Conservation (phyloP, 106 monocot species). For the Hemerocallis citrina region DNA sequence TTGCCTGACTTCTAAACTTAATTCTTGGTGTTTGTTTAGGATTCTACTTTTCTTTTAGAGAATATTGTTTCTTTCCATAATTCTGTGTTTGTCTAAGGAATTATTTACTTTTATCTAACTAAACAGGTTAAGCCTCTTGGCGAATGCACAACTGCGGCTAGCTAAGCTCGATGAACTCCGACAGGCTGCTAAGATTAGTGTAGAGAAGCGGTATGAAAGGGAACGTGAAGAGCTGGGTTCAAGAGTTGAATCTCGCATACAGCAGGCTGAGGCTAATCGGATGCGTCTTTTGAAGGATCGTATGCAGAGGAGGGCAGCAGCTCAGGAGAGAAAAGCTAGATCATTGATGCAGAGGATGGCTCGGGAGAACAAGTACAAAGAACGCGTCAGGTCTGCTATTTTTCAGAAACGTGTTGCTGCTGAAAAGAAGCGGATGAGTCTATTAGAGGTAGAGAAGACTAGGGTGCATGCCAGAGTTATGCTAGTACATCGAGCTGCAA, state of each 20-base stretch:
- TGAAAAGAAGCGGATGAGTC: slow-evolving; percentile 71
- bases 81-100: too few relatives aligned
- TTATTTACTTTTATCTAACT: too few relatives aligned
- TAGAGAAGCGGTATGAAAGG: slow-evolving; percentile 60
- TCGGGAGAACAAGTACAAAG: slow-evolving; percentile 75
- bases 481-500: slow-evolving; percentile 55
- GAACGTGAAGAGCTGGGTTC: slow-evolving; percentile 82
- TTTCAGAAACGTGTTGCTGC: slow-evolving; percentile 77
- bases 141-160: slow-evolving; percentile 64
- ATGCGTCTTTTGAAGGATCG: slow-evolving; percentile 57
- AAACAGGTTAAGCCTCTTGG: slow-evolving; percentile 55
- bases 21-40: background rate
- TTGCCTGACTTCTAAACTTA: too few relatives aligned
- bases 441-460: slow-evolving; percentile 83
- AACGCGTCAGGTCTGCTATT: slow-evolving; percentile 59
- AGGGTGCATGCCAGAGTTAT: slow-evolving; percentile 65
- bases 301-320: slow-evolving; percentile 50
- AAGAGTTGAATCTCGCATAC: slow-evolving; percentile 72
- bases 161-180: slow-evolving; percentile 76
- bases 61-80: background rate
- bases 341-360: slow-evolving; percentile 57
- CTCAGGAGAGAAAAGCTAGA: slow-evolving; percentile 69
- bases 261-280: slow-evolving; percentile 84
- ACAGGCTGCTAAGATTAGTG: slow-evolving; percentile 86
- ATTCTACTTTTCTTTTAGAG: background rate